These are phyloP conservation scores for Botrytis cinerea DNA, from an alignment of 2,329 filamentous ascomycete genomes.

Conservation along the genomic window DNA sequence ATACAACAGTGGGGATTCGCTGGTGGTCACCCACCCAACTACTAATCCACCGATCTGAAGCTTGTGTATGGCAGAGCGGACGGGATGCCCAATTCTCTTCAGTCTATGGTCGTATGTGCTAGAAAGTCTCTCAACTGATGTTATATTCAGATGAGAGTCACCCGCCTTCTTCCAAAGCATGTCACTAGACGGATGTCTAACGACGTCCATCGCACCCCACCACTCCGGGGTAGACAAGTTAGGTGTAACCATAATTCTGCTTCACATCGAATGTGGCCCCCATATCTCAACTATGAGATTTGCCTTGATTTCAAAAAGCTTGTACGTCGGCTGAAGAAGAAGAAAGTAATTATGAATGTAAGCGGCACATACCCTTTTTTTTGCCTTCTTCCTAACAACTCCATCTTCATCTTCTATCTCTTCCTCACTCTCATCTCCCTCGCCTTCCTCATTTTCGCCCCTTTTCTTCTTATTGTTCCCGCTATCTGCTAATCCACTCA, in stretches of 20 bases:
- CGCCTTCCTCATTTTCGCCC: slow-evolving; percentile 64
- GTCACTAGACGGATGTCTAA: not conserved
- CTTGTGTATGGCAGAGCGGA: slow-evolving; percentile 40
- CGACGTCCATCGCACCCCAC: not conserved
- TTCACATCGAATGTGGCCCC: not conserved
- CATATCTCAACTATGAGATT: slow-evolving; percentile 16
- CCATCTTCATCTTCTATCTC: slow-evolving; percentile 60
- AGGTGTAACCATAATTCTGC: not conserved
- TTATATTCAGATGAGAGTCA: not conserved
- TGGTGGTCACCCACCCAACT: slow-evolving; percentile 35
- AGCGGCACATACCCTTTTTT: slow-evolving; percentile 67
- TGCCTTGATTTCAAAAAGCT: not conserved
- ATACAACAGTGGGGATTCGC: slow-evolving; percentile 28
- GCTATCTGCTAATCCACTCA: slow-evolving; percentile 91
- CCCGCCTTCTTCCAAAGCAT: not conserved
- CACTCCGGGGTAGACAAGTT: not conserved
- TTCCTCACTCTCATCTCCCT: slow-evolving; percentile 61
- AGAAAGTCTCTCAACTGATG: not conserved
- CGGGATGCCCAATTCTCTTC: slow-evolving; percentile 38
- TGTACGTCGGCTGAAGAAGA: not conserved
- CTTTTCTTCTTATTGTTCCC: slow-evolving; percentile 73
- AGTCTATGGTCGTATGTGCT: slow-evolving; percentile 38
- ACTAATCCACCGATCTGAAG: slow-evolving; percentile 39
- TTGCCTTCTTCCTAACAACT: slow-evolving; percentile 59
- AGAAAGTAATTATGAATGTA: not conserved